Evolutionary conservation across 805 yeast species (phyloP).

Genomic region (Wickerhamomyces pijperi): DNA sequence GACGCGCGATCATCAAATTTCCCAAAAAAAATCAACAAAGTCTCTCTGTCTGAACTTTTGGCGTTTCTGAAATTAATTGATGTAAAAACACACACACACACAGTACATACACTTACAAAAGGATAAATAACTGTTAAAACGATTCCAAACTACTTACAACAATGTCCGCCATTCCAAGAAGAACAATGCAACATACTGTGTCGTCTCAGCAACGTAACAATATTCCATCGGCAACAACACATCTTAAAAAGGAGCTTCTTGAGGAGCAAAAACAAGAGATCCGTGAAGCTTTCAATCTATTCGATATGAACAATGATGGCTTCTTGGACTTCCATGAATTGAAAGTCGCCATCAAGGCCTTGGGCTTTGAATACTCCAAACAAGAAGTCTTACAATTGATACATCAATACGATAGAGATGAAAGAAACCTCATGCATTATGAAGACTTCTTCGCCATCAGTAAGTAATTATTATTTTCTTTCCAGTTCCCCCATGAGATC

Average conservation of each 20-base stretch:
- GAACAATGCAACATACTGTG: background rate
- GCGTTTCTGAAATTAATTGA: too few relatives aligned
- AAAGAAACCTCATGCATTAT: conserved; percentile 58
- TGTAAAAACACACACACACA: too few relatives aligned
- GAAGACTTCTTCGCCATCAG: conserved; percentile 63
- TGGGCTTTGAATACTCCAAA: conserved; percentile 79
- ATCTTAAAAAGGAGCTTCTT: conserved; percentile 51
- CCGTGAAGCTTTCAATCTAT: conserved; percentile 81
- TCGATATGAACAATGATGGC: conserved; percentile 90
- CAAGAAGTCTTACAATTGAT: conserved; percentile 67
- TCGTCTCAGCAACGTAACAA: background rate
- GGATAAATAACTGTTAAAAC: too few relatives aligned
- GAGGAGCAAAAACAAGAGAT: conserved; percentile 88
- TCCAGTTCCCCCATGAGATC: conserved; percentile 14
- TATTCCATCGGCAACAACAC: conserved; percentile 15
- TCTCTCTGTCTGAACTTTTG: too few relatives aligned
- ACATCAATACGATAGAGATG: conserved; percentile 72
- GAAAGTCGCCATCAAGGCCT: conserved; percentile 81
- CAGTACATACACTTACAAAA: too few relatives aligned
- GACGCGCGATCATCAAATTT: too few relatives aligned
- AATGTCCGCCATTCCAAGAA: background rate
- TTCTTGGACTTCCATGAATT: conserved; percentile 84
- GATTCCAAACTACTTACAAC: too few relatives aligned
- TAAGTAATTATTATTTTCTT: conserved; percentile 30
- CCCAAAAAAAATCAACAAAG: too few relatives aligned